Evolutionary conservation across 768 basidiomycete species (phyloP), one percentile per base, ranked within the genome.

Genomic region (Brasilioporus rufonigricans): DNA sequence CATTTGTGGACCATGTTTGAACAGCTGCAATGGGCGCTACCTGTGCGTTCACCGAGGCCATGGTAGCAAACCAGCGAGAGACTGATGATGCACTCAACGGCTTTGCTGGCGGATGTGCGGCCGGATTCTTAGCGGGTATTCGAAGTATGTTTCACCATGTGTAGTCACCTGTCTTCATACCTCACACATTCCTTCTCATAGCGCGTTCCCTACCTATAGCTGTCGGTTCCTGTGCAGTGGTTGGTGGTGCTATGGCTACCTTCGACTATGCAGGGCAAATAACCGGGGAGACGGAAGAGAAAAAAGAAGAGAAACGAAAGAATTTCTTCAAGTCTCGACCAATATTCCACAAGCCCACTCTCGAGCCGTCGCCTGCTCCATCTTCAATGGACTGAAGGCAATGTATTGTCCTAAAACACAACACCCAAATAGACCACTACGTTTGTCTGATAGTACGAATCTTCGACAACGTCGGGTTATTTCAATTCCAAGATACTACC

Each of bases 121-220:
- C 93, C 48, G 94, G 94, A 44, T 93, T 96, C 74, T 74, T 96
- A 58, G 91, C 91, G 29, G 94, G 94, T 50, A 72, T 95, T 53
- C 81, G 91, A 77, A 80, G 91, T 93, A 64, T 38, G 81, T 53
- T 45, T 36, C 12, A 23, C 40, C 4, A 23, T 31, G 48, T 51
- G 47, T 18, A 41, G 43, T 41, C 50, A 31, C 14, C 27, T 31
- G 21, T 38, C 21, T 52, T 33, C 46, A 56, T 48, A 50, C 24
- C 59, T 67, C 32, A 70, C 53, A 4, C 36, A 50, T 32, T 24
- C 14, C 14, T n/a, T 50, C 10, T 40, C 39, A 50, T 60, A 95
- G 93, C 84, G 50, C 87, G 89, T 56, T 97, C 93, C 31, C 63
- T 96, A 61, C 93, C 93, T 7, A 76, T 87, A 66, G 93, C 89